Percentiles rank a stretch among this genome's conserved stretches.
Evolutionary conservation across 495 filamentous ascomycete genomes (phyloP).

Genomic region (Neurospora sp.): DNA sequence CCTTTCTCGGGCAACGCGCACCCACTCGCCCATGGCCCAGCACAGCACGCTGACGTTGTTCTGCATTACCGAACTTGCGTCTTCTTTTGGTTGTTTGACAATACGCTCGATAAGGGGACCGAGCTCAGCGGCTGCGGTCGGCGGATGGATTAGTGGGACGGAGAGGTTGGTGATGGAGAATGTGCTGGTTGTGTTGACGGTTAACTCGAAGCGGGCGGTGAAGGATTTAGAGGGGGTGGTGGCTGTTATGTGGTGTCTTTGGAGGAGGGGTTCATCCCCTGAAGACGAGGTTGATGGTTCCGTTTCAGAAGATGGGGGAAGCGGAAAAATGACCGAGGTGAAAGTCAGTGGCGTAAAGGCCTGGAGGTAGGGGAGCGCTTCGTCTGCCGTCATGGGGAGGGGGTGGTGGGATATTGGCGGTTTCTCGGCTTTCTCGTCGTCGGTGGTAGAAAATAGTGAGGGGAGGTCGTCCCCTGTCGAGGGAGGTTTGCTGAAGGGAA

Average conservation of each 20-base stretch:
- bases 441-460: neutral
- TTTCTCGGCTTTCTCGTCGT: constrained; percentile 13
- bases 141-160: constrained; percentile 33
- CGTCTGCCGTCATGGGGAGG: constrained; percentile 34
- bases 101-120: constrained; percentile 28
- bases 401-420: constrained; percentile 43
- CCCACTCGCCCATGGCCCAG: constrained; percentile 47
- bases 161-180: constrained; percentile 24
- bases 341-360: constrained; percentile 46
- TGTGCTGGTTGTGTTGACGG: constrained; percentile 32
- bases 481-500: constrained; percentile 37
- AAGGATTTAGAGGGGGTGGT: constrained; percentile 28
- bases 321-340: constrained; percentile 34
- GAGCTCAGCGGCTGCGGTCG: constrained; percentile 30
- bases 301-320: constrained; percentile 11
- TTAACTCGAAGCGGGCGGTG: constrained; percentile 35
- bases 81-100: neutral
- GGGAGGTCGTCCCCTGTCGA: neutral
- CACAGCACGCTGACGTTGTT: constrained; percentile 36
- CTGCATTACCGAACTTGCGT: constrained; percentile 19
- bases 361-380: constrained; percentile 48
- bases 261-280: constrained; percentile 18
- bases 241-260: constrained; percentile 31
- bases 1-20: constrained; percentile 32
- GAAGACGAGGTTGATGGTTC: neutral